Evolutionary conservation across 2,329 filamentous ascomycete genomes (phyloP), one percentile per base, ranked within the genome.

Genomic region (Trichoderma citrinoviride): DNA sequence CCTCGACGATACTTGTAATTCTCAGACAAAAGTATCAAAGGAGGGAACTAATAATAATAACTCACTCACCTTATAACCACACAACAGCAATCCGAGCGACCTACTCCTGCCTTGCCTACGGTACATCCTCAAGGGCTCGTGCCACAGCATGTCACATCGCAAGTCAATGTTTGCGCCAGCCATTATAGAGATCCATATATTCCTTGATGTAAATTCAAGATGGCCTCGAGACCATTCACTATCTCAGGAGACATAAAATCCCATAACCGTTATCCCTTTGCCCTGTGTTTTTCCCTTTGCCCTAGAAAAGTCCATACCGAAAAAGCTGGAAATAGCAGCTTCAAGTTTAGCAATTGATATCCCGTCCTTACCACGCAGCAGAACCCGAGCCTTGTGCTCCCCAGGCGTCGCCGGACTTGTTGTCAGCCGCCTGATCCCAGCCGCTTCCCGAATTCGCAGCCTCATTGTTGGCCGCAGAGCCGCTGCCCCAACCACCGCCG

Each of bases 341-440:
- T n/a, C n/a, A n/a, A n/a, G n/a, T n/a, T n/a, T 37, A 14, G 33
- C 12, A 14, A 14, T 14, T 5, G 15, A 2, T 54, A 4, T 12
- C 17, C 21, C 12, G 33, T 29, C 7, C 29, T 56, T 12, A 64
- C 61, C 61, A 64, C 7, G 29, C 43, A 10, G 29, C 12, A 12
- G 52, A 1, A 41, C 52, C 43, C 6, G 46, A n/a, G 14, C 19
- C 7, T 1, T 27, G 21, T 7, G 53, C 50, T 47, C 65, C 63
- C 68, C 71, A 64, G 60, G 57, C 41, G 55, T 64, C 54, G 23
- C 63, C 62, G 37, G 33, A 41, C 25, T 41, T 56, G 25, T 5
- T 43, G 21, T 27, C 55, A n/a, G 43, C 58, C 65, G 56, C 40
- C 29, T 60, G 56, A 53, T 41, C 57, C 27, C 65, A 67, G 46